phyloP scores from a whole-genome alignment of 2,329 filamentous ascomycete genomes.

The Aspergillus transmontanensis region DNA sequence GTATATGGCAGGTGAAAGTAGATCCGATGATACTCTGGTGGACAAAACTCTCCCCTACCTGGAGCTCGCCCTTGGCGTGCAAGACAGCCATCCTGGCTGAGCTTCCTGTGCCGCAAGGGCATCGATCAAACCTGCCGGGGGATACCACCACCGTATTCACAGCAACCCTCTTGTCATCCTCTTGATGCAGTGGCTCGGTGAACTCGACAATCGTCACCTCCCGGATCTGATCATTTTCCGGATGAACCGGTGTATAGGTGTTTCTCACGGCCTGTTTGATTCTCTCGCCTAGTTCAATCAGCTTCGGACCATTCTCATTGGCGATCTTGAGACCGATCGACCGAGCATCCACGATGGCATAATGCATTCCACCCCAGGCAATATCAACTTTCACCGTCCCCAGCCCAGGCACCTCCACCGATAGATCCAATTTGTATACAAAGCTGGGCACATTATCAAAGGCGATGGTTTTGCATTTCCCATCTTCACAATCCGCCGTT shows the following conservation, averaged over 20 bases:
- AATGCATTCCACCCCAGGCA: slow-evolving; percentile 52
- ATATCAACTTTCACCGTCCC: slow-evolving; percentile 39
- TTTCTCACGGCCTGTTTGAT: slow-evolving; percentile 44
- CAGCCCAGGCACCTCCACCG: not conserved
- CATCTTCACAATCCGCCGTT: slow-evolving; percentile 41
- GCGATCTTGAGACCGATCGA: slow-evolving; percentile 39
- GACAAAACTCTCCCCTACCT: not conserved
- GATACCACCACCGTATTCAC: not conserved
- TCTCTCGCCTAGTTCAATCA: slow-evolving; percentile 47
- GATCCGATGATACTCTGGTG: not conserved
- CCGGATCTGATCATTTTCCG: not conserved
- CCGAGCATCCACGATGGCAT: slow-evolving; percentile 44
- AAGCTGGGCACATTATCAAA: not conserved
- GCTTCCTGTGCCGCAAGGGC: not conserved
- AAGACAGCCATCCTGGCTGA: not conserved
- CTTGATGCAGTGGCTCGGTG: not conserved
- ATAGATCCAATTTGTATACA: not conserved
- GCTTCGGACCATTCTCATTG: slow-evolving; percentile 33
- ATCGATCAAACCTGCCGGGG: not conserved
- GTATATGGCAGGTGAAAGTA: not conserved
- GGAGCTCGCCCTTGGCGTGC: not conserved
- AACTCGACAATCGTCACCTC: not conserved
- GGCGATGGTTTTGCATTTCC: not conserved
- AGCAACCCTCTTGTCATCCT: not conserved
- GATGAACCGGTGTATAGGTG: slow-evolving; percentile 33